phyloP scores from a whole-genome alignment of 192 early-diverging fungal genomes.

The Pilaira anomala region DNA sequence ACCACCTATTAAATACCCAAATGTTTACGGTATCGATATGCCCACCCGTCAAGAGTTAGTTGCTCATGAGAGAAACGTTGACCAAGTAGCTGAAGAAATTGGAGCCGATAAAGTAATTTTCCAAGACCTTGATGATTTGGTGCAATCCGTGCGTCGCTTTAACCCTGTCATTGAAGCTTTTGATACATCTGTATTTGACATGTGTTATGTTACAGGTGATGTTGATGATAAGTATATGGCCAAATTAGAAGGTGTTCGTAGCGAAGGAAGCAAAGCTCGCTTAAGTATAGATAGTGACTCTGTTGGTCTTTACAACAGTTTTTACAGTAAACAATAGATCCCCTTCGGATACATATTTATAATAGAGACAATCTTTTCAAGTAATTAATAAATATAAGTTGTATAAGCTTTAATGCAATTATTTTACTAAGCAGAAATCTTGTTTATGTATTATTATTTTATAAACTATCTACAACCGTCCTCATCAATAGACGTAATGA shows the following conservation, averaged over 20 bases:
- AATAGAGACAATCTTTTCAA: too few species aligned
- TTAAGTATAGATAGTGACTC: slow-evolving; percentile 21
- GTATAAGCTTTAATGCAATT: too few species aligned
- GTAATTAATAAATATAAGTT: too few species aligned
- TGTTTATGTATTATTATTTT: too few species aligned
- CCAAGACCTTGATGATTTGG: slow-evolving; percentile 83
- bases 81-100: slow-evolving; percentile 80
- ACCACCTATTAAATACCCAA: slow-evolving; percentile 93
- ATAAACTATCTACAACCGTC: too few species aligned
- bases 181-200: slow-evolving; percentile 97
- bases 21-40: slow-evolving; percentile 99
- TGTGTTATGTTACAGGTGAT: slow-evolving; percentile 85
- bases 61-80: slow-evolving; percentile 73
- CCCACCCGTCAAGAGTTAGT: slow-evolving; percentile 91
- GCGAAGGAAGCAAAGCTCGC: slow-evolving; percentile 24
- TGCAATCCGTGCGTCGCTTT: slow-evolving; percentile 81
- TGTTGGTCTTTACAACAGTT: slow-evolving; percentile 35
- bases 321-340: slow-evolving; percentile 1
- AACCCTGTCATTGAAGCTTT: slow-evolving; percentile 82
- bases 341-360: too few species aligned
- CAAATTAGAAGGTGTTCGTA: slow-evolving; percentile 49
- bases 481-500: too few species aligned
- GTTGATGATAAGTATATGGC: slow-evolving; percentile 68
- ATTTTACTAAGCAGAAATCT: too few species aligned
- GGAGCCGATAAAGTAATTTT: slow-evolving; percentile 95